phyloP scores from a whole-genome alignment of 2,329 filamentous ascomycete genomes.

The Venturia carpophila region DNA sequence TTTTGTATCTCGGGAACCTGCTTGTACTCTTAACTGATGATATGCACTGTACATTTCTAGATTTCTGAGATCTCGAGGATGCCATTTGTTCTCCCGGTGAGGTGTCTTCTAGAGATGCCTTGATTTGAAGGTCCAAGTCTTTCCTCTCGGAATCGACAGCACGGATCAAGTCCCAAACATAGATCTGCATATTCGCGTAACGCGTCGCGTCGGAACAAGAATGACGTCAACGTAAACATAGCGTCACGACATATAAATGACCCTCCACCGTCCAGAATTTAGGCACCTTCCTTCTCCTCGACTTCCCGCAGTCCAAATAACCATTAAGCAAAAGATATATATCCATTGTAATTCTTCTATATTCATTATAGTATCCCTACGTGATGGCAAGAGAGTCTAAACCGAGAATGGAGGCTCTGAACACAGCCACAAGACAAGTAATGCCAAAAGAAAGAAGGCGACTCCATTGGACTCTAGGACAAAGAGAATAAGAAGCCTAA shows the following conservation, averaged over 20 bases:
- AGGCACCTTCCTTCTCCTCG: no score
- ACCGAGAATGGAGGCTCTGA: not conserved
- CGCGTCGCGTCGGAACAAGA: not conserved
- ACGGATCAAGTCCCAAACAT: not conserved
- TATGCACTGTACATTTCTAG: not conserved
- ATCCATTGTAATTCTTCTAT: not conserved
- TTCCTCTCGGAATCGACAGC: not conserved
- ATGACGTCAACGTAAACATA: not conserved
- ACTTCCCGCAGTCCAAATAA: no score
- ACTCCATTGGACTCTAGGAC: not conserved
- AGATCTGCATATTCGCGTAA: not conserved
- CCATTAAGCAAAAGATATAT: no score
- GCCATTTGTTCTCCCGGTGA: no score
- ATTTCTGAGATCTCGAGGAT: not conserved
- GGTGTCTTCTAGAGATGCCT: not conserved
- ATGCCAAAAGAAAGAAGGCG: not conserved
- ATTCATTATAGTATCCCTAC: not conserved
- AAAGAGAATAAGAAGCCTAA: not conserved
- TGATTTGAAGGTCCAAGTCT: not conserved
- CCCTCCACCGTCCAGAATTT: no score
- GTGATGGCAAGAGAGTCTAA: not conserved
- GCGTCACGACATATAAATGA: not conserved
- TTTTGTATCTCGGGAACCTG: not conserved
- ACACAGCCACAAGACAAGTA: not conserved
- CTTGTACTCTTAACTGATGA: not conserved